These are phyloP conservation scores for Cavenderia fasciculata DNA, from an alignment of 78 protist species.

Conservation along the genomic window DNA sequence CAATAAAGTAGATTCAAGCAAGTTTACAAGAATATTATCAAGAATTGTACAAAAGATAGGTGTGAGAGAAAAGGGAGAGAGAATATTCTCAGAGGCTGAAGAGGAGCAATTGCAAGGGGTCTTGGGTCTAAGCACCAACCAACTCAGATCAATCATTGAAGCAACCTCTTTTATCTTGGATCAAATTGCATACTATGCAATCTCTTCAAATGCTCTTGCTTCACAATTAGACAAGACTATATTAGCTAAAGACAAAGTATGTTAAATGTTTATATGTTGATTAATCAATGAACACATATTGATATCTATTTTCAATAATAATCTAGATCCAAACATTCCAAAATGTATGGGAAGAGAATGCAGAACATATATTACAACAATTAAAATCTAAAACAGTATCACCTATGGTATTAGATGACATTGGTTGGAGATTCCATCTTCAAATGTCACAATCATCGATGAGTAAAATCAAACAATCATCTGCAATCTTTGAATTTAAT, in stretches of 20 bases:
- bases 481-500: constrained; percentile 56
- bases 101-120: constrained; percentile 54
- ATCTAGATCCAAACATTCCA: constrained; percentile 30
- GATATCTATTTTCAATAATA: not conserved
- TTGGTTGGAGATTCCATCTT: constrained; percentile 80
- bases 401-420: constrained; percentile 59
- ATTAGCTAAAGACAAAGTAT: constrained; percentile 26
- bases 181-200: constrained; percentile 77
- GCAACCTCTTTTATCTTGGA: constrained; percentile 78
- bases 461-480: constrained; percentile 45
- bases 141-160: constrained; percentile 44
- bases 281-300: not conserved
- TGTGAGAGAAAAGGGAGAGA: constrained; percentile 26
- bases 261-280: not conserved
- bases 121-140: constrained; percentile 18
- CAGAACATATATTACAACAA: not conserved
- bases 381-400: constrained; percentile 44
- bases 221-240: constrained; percentile 48
- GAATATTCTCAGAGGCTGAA: constrained; percentile 56
- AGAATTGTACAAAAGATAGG: constrained; percentile 71
- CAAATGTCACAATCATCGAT: constrained; percentile 75
- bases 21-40: constrained; percentile 37
- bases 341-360: constrained; percentile 46
- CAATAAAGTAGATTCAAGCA: constrained; percentile 38
- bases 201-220: constrained; percentile 3